A percentile compares a stretch with the other conserved stretches of the same genome.
These are phyloP conservation scores for Pseudonitzschia delicatissima DNA, from an alignment of 108 stramenopile species.

Conservation along the genomic window DNA sequence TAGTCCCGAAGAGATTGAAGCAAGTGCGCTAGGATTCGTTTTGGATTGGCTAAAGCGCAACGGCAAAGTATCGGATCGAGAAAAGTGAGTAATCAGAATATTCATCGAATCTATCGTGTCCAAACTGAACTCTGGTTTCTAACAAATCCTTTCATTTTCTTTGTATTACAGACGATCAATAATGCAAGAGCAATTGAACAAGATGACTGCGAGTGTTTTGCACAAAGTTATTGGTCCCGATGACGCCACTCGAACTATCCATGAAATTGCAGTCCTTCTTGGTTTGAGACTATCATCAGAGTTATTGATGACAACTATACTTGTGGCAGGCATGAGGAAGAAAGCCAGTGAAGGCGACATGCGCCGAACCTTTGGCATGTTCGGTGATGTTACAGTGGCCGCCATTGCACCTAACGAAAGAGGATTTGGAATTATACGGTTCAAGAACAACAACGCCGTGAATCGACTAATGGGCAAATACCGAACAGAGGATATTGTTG, in stretches of 20 bases:
- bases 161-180: slow-evolving; percentile 44
- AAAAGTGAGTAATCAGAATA: slow-evolving; percentile 42
- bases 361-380: slow-evolving; percentile 51
- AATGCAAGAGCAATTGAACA: slow-evolving; percentile 73
- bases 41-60: slow-evolving; percentile 78
- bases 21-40: slow-evolving; percentile 65
- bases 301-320: slow-evolving; percentile 60
- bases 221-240: slow-evolving; percentile 51
- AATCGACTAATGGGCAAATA: slow-evolving; percentile 53
- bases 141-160: neutral
- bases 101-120: neutral
- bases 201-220: slow-evolving; percentile 62
- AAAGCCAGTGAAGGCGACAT: slow-evolving; percentile 52
- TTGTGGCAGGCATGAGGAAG: slow-evolving; percentile 81
- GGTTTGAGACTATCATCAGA: slow-evolving; percentile 63
- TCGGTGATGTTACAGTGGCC: slow-evolving; percentile 71
- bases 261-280: slow-evolving; percentile 77
- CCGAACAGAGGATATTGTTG: slow-evolving; percentile 68
- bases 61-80: slow-evolving; percentile 43
- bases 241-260: slow-evolving; percentile 69
- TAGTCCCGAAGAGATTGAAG: slow-evolving; percentile 65
- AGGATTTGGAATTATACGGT: slow-evolving; percentile 81
- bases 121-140: slow-evolving; percentile 1
- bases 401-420: slow-evolving; percentile 65
- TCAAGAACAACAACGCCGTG: slow-evolving; percentile 56